Conservation (phyloP, 805 yeast species). For the Saturnispora galanensis region DNA sequence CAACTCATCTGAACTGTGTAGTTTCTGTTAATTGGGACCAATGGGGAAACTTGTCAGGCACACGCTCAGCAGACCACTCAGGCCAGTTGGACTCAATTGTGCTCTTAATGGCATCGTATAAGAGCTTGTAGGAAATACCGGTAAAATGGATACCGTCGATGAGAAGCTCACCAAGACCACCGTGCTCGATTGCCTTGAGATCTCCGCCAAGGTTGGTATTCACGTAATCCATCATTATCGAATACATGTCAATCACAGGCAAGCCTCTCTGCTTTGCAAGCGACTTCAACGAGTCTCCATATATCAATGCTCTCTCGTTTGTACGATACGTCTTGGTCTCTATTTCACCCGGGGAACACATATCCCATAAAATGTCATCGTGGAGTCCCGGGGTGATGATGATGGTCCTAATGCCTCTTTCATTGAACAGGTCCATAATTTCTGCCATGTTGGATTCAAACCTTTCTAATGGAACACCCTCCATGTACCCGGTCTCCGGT, state of each 20-base stretch:
- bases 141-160: slow-evolving; percentile 39
- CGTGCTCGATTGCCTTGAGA: slow-evolving; percentile 2
- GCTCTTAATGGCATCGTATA: slow-evolving; percentile 26
- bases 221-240: slow-evolving; percentile 8
- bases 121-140: slow-evolving; percentile 29
- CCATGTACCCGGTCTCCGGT: slow-evolving; percentile 30
- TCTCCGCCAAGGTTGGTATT: not conserved
- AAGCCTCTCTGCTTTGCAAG: slow-evolving; percentile 27
- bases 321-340: slow-evolving; percentile 34
- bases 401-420: slow-evolving; percentile 39
- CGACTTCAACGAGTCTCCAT: slow-evolving; percentile 38
- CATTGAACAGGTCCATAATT: slow-evolving; percentile 32
- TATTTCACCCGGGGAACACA: slow-evolving; percentile 25
- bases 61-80: slow-evolving; percentile 13
- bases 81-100: slow-evolving; percentile 29
- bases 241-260: slow-evolving; percentile 40
- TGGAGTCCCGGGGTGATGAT: slow-evolving; percentile 57
- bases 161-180: slow-evolving; percentile 17
- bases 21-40: slow-evolving; percentile 11
- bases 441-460: slow-evolving; percentile 37
- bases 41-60: slow-evolving; percentile 17
- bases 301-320: slow-evolving; percentile 33
- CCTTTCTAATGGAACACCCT: slow-evolving; percentile 39
- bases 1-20: slow-evolving; percentile 2
- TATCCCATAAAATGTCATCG: slow-evolving; percentile 34